Percentiles rank a stretch among this genome's conserved stretches.
Conservation (phyloP, 2,329 filamentous ascomycete species). For the Fusarium incarnatum region DNA sequence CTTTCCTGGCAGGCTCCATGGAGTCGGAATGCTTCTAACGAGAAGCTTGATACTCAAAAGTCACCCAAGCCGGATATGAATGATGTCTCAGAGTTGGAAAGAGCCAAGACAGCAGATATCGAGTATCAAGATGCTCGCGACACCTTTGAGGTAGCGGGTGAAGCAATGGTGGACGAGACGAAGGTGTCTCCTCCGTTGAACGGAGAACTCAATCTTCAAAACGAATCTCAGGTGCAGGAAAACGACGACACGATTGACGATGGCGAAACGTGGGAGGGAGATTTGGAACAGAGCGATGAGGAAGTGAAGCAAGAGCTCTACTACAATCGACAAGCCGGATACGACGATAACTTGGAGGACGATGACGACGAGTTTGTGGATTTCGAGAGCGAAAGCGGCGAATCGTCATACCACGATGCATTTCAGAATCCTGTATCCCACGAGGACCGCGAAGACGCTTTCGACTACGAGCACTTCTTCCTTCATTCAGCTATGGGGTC, state of each 20-base stretch:
- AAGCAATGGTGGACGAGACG: not conserved
- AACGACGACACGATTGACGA: conserved; percentile 52
- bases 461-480: conserved; percentile 97
- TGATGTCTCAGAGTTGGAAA: conserved; percentile 16
- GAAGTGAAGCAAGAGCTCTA: conserved; percentile 44
- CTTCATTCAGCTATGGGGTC: conserved; percentile 91
- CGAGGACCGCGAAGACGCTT: conserved; percentile 93
- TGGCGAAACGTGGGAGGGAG: conserved; percentile 28
- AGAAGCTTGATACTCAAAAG: conserved; percentile 22
- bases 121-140: conserved; percentile 14
- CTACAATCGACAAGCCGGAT: conserved; percentile 35
- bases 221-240: conserved; percentile 6
- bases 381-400: conserved; percentile 71
- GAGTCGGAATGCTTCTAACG: conserved; percentile 18
- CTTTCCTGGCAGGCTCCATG: conserved; percentile 31
- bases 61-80: conserved; percentile 8
- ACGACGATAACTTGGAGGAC: conserved; percentile 29
- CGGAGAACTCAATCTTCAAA: conserved; percentile 32
- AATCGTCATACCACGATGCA: conserved; percentile 72
- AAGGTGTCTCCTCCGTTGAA: not conserved
- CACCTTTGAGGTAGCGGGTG: not conserved
- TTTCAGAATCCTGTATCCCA: conserved; percentile 75
- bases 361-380: conserved; percentile 52
- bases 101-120: conserved; percentile 13
- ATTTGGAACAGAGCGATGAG: conserved; percentile 14